Conservation (phyloP, 2,329 filamentous ascomycete genomes). For the Berkeleyomyces rouxiae region DNA sequence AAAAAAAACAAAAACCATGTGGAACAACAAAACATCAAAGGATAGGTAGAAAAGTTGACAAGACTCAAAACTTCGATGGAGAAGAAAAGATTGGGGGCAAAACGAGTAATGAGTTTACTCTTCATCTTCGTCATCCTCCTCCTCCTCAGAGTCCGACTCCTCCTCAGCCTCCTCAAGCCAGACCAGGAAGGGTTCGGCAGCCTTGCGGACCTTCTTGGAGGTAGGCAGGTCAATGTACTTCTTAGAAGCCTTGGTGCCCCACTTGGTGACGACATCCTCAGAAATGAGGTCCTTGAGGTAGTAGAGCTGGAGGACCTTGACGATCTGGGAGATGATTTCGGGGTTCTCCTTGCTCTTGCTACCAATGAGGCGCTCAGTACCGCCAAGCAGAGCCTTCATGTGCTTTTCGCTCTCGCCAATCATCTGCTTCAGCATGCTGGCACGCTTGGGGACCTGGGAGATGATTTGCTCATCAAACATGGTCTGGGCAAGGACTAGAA, state of each 20-base stretch:
- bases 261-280: conserved; percentile 77
- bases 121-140: conserved; percentile 15
- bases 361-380: conserved; percentile 80
- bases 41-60: too few species aligned
- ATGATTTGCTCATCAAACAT: conserved; percentile 83
- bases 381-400: conserved; percentile 87
- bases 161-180: conserved; percentile 77
- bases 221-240: conserved; percentile 84
- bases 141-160: conserved; percentile 41
- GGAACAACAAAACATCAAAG: neutral
- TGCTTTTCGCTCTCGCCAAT: conserved; percentile 72
- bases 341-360: conserved; percentile 56
- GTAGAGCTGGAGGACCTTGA: conserved; percentile 74
- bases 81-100: neutral
- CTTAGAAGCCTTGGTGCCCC: conserved; percentile 93
- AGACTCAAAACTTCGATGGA: neutral
- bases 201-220: conserved; percentile 91
- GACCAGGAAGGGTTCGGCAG: conserved; percentile 80
- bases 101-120: conserved; percentile 1
- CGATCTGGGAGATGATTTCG: conserved; percentile 57
- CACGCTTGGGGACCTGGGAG: conserved; percentile 72
- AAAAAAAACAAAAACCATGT: neutral
- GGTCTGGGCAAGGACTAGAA: conserved; percentile 81
- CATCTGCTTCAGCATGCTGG: conserved; percentile 77
- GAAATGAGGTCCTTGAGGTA: conserved; percentile 81